phyloP scores from a whole-genome alignment of 2,329 filamentous ascomycete species.

The Neospermospora avenae region DNA sequence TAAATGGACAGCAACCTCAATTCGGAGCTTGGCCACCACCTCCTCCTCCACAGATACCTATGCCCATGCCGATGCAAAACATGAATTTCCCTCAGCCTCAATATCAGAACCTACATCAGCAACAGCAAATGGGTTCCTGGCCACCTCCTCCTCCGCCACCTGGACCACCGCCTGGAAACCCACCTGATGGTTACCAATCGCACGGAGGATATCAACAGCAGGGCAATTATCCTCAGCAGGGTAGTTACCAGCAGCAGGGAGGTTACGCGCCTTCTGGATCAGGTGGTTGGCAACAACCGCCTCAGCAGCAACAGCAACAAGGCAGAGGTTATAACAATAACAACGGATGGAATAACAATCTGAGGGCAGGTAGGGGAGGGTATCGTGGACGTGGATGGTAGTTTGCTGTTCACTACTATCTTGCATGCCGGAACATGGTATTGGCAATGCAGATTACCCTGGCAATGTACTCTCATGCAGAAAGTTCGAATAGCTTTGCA shows the following conservation, averaged over 20 bases:
- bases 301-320: constrained; percentile 30
- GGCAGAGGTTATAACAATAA: constrained; percentile 26
- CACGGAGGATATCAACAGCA: constrained; percentile 15
- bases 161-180: constrained; percentile 29
- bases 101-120: background rate
- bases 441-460: background rate
- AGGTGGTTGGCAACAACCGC: constrained; percentile 29
- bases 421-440: background rate
- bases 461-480: background rate
- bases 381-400: constrained; percentile 30
- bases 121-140: constrained; percentile 17
- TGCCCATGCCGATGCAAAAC: constrained; percentile 8
- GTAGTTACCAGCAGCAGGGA: constrained; percentile 18
- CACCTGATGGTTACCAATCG: constrained; percentile 15
- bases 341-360: constrained; percentile 26
- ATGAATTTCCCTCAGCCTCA: constrained; percentile 18
- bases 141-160: constrained; percentile 23
- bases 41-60: constrained; percentile 13
- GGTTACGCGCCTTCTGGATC: constrained; percentile 23
- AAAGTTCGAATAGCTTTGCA: background rate
- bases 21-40: constrained; percentile 23
- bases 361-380: constrained; percentile 28
- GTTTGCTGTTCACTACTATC: background rate
- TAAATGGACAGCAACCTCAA: constrained; percentile 14
- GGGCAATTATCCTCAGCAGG: constrained; percentile 15